Evolutionary conservation across 805 yeast genomes (phyloP), one percentile per base, ranked within the genome.

Genomic region (Yarrowia porcina): DNA sequence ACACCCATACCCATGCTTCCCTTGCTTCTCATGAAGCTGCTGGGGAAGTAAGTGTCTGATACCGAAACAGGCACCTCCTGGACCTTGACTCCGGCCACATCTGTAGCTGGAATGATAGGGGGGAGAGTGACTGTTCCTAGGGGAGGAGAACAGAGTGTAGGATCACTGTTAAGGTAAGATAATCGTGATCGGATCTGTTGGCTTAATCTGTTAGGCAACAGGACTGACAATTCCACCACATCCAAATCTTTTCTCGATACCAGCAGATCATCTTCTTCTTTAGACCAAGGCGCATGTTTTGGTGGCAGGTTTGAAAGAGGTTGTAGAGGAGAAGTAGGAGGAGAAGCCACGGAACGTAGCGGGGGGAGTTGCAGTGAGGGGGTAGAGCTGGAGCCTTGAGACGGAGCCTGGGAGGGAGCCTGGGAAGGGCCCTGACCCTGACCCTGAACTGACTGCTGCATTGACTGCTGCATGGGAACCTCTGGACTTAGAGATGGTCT

Each of bases 131-230:
- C 59, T 8, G 59, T 35, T 42, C 59, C 59, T 15, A 52, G 44
- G 2, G 44, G 44, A 12, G 59, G 59, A 7, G 59, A 52, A 25
- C 59, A 52, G 35, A 52, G 25, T 1, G 59, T 52, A 4, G 59
- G 44, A 44, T 52, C 59, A 38, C 49, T 28, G 36, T 56, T 56
- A 39, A 56, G 49, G 21, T 39, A 56, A 5, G 49, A 56, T 25
- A 42, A 17, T 25, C 63, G 52, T 12, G 63, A 59, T 8, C 39
- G 21, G 44, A 90, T 90, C 67, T 89, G 94, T n/a, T 78, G 78
- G 70, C 88, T 91, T 0, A 94, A 79, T 66, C 90, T 82, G 64
- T 80, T 81, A 15, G 94, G 93, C 44, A 90, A 76, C 60, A 90
- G 74, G 33, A 90, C 85, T 15, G 87, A 80, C 38, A 90, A 76